Evolutionary conservation across 2,329 filamentous ascomycete genomes (phyloP).

Genomic region (Niveomyces coronatus): DNA sequence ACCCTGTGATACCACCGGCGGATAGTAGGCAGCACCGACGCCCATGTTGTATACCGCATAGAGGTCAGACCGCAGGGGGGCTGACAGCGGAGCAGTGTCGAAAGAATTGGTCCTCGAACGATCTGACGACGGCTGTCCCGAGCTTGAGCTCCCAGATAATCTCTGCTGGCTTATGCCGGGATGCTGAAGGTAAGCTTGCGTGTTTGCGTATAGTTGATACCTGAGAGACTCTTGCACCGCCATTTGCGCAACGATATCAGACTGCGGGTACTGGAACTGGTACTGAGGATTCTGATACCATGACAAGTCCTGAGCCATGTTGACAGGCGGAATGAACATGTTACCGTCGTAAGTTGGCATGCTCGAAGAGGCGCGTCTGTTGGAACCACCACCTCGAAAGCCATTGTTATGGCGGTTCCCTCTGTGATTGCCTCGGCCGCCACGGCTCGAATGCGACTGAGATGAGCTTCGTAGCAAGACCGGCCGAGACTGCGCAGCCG

Average conservation of each 20-base stretch:
- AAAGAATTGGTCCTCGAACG: conserved; percentile 53
- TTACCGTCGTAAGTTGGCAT: conserved; percentile 39
- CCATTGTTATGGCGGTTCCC: conserved; percentile 38
- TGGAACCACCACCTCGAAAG: conserved; percentile 31
- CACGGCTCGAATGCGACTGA: conserved; percentile 41
- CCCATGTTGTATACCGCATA: conserved; percentile 39
- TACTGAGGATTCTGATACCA: conserved; percentile 37
- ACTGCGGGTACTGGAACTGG: conserved; percentile 31
- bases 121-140: conserved; percentile 28
- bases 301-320: conserved; percentile 36
- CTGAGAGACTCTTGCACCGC: conserved; percentile 29
- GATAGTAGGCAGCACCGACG: conserved; percentile 35
- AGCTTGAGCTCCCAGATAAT: conserved; percentile 16
- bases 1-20: conserved; percentile 29
- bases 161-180: conserved; percentile 21
- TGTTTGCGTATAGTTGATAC: conserved; percentile 26
- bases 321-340: conserved; percentile 34
- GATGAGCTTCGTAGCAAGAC: conserved; percentile 51
- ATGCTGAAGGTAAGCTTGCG: conserved; percentile 25
- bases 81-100: conserved; percentile 49
- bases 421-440: conserved; percentile 38
- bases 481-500: conserved; percentile 42
- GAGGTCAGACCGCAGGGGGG: conserved; percentile 46
- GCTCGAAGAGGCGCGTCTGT: conserved; percentile 42
- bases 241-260: conserved; percentile 31